Evolutionary conservation across 495 filamentous ascomycete species (phyloP).

Genomic region (Lasiosphaeria hispida): DNA sequence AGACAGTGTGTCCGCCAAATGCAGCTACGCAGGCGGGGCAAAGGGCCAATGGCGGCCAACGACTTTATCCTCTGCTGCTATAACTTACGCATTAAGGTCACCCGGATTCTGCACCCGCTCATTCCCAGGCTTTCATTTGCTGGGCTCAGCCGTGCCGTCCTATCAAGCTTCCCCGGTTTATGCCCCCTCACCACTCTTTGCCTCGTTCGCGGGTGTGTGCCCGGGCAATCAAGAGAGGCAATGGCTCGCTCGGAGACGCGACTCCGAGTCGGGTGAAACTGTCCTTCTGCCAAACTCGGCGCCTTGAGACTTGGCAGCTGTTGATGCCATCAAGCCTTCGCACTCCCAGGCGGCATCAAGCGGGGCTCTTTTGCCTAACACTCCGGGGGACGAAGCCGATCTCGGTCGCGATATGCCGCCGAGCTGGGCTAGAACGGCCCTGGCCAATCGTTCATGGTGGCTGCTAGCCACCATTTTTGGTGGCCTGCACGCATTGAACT

Average conservation of each 20-base stretch:
- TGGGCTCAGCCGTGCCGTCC: constrained; percentile 19
- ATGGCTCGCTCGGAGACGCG: constrained; percentile 19
- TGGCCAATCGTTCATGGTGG: constrained; percentile 1
- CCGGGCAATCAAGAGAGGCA: constrained; percentile 1
- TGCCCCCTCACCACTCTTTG: constrained; percentile 18
- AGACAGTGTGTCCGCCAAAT: constrained; percentile 19
- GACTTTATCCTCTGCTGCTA: constrained; percentile 17
- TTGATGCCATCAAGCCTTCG: constrained; percentile 10
- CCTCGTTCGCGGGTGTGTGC: constrained; percentile 3
- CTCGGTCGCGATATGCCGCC: not conserved
- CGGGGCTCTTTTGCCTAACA: not conserved
- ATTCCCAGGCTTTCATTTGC: constrained; percentile 22
- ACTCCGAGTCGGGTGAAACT: constrained; percentile 23
- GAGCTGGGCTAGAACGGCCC: not conserved
- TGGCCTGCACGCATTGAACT: constrained; percentile 17
- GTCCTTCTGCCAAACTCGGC: not conserved
- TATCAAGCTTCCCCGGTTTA: constrained; percentile 28
- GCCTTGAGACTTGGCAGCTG: not conserved
- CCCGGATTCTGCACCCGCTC: constrained; percentile 8
- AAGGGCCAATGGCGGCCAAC: constrained; percentile 15
- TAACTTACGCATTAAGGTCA: constrained; percentile 23
- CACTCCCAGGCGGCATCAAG: not conserved
- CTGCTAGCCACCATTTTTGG: not conserved
- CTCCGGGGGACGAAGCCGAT: not conserved
- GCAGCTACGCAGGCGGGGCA: constrained; percentile 15